Conservation (phyloP, 192 early-diverging fungal genomes). For the Entrophospora sp. region DNA sequence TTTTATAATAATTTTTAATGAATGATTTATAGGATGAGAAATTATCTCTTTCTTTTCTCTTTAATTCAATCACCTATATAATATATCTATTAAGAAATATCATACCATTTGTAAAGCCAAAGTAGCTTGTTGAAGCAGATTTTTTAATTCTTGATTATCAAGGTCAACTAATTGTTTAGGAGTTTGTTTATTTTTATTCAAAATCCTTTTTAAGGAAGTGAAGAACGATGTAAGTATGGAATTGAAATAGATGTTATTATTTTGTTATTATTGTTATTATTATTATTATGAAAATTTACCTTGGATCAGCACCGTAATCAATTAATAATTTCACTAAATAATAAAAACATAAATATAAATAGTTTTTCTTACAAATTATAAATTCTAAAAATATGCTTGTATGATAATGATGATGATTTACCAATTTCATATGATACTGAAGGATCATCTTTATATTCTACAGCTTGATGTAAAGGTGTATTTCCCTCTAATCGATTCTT, state of each 20-base stretch:
- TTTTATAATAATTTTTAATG: not conserved
- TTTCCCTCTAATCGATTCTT: constrained; percentile 43
- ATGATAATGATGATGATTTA: not conserved
- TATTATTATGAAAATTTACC: not conserved
- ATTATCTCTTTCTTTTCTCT: too few species aligned
- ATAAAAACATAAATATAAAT: too few species aligned
- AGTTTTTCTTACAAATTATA: not conserved
- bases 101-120: constrained; percentile 10
- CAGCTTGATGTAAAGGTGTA: constrained; percentile 64
- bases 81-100: too few species aligned
- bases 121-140: constrained; percentile 14
- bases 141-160: constrained; percentile 14
- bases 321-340: constrained; percentile 12
- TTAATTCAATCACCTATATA: too few species aligned
- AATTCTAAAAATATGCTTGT: not conserved
- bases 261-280: not conserved
- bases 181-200: constrained; percentile 17
- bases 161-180: constrained; percentile 10
- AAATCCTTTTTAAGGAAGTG: constrained; percentile 3
- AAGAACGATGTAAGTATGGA: not conserved
- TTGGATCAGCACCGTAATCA: constrained; percentile 5
- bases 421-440: constrained; percentile 49
- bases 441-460: constrained; percentile 43
- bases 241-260: not conserved
- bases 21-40: not conserved